phyloP scores from a whole-genome alignment of 2,329 filamentous ascomycete species.

The Chrysoporthe deuterocubensis region DNA sequence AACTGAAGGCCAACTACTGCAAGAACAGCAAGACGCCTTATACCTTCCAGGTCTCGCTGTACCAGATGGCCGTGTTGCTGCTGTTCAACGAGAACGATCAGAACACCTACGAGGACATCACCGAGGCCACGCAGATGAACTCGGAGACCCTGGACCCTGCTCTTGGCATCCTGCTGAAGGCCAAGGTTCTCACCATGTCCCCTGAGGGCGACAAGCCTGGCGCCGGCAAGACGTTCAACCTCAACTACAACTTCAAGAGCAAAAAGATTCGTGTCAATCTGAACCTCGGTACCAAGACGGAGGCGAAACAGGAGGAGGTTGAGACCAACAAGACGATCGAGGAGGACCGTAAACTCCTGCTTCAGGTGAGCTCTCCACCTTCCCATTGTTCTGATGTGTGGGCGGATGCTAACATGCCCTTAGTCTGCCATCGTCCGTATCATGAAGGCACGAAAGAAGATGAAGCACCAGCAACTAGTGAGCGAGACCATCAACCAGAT shows the following conservation, averaged over 20 bases:
- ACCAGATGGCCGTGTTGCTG: constrained; percentile 94
- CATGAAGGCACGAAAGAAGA: constrained; percentile 99
- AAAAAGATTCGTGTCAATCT: constrained; percentile 98
- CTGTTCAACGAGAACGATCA: constrained; percentile 92
- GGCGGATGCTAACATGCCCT: constrained; percentile 28
- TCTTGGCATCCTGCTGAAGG: constrained; percentile 85
- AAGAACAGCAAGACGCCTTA: constrained; percentile 88
- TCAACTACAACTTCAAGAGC: constrained; percentile 96
- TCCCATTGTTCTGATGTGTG: constrained; percentile 5
- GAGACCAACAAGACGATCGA: constrained; percentile 99
- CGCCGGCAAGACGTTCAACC: constrained; percentile 75
- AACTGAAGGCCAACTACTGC: constrained; percentile 92
- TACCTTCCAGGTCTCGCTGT: constrained; percentile 96
- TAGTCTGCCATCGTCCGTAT: constrained; percentile 98
- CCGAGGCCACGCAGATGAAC: constrained; percentile 77
- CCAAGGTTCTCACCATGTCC: constrained; percentile 79
- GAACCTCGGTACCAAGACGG: constrained; percentile 91
- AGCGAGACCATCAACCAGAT: constrained; percentile 97
- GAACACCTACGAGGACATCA: constrained; percentile 86
- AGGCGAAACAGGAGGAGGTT: constrained; percentile 93
- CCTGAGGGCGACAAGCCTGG: constrained; percentile 77
- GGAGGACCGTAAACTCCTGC: constrained; percentile 92
- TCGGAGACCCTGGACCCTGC: constrained; percentile 86
- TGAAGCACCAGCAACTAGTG: constrained; percentile 95
- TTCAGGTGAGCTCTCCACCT: constrained; percentile 74